A percentile compares a stretch with the other conserved stretches of the same genome.
These are phyloP conservation scores for Petunia axillaris DNA, from an alignment of 257 asterid genomes.

Conservation along the genomic window DNA sequence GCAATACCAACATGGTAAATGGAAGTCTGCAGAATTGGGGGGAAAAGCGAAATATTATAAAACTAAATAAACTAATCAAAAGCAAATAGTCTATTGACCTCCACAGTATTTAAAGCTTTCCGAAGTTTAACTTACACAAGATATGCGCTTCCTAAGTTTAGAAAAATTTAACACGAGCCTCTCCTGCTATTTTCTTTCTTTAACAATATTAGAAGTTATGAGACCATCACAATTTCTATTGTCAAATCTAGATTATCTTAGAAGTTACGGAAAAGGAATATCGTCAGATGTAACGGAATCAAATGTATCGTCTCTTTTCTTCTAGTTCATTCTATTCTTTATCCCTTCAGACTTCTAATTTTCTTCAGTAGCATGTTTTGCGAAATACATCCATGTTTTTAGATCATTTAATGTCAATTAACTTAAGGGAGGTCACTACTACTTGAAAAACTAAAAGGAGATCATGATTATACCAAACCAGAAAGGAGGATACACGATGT, in stretches of 20 bases:
- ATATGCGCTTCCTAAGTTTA: background rate
- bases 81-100: background rate
- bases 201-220: background rate
- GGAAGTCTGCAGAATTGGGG: slow-evolving; percentile 65
- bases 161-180: background rate
- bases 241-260: background rate
- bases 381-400: no score
- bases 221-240: background rate
- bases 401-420: no score
- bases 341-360: no score
- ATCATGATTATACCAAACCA: background rate
- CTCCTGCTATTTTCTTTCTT: background rate
- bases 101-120: background rate
- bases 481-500: background rate
- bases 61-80: background rate
- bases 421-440: no score
- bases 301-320: no score
- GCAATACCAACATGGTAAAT: slow-evolving; percentile 93
- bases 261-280: background rate
- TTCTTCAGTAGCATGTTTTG: no score
- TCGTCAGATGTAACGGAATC: background rate
- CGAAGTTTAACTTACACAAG: background rate
- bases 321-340: no score
- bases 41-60: background rate
- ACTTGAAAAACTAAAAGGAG: no score